Conservation (phyloP, 2,329 filamentous ascomycete species). For the Fusarium torulosum region DNA sequence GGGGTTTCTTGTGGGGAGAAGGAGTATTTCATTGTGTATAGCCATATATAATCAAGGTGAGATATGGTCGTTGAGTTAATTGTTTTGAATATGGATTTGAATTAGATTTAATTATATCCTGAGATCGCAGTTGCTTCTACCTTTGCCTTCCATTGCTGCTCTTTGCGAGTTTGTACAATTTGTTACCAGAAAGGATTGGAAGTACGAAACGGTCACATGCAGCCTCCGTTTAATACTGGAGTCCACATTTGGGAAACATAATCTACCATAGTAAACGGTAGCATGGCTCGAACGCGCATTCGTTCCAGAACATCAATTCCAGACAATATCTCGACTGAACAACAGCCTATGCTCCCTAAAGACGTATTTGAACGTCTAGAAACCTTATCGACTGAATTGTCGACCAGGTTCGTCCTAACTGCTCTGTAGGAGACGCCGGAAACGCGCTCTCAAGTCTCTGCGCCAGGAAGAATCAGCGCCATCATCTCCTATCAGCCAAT, state of each 20-base stretch:
- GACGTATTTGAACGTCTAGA: conserved; percentile 3
- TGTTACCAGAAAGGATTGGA: neutral
- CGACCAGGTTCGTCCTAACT: neutral
- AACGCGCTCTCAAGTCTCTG: conserved; percentile 19
- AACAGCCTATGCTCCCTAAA: conserved; percentile 6
- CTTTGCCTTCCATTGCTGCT: neutral
- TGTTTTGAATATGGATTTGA: neutral
- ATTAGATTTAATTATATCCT: neutral
- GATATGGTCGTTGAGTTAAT: neutral
- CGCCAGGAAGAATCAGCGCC: conserved; percentile 22
- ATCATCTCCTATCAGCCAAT: conserved; percentile 37
- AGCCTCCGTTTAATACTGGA: conserved; percentile 28
- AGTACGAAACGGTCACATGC: neutral
- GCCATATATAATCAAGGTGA: neutral
- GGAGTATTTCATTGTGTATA: neutral
- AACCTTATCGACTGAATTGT: neutral
- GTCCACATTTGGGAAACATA: neutral
- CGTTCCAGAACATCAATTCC: conserved; percentile 34
- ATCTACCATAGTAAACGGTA: conserved; percentile 24
- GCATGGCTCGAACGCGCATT: conserved; percentile 36
- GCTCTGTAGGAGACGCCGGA: neutral
- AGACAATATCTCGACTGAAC: conserved; percentile 33
- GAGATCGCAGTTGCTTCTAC: neutral
- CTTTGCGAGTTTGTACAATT: neutral
- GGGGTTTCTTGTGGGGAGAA: conserved; percentile 28